phyloP scores from a whole-genome alignment of 768 basidiomycete genomes.

The Clathrus columnatus region DNA sequence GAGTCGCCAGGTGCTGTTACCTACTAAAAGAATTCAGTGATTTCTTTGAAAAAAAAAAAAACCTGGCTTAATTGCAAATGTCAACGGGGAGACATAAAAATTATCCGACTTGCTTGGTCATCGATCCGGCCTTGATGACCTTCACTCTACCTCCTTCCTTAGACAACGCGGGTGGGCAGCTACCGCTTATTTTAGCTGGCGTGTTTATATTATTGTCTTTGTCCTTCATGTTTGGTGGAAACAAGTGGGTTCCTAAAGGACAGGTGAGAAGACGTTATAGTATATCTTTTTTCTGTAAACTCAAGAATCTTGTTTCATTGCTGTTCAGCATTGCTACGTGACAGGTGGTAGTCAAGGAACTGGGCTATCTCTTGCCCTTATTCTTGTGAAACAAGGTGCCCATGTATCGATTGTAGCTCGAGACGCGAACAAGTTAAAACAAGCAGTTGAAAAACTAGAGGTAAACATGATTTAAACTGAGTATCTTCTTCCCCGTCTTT shows the following conservation, averaged over 20 bases:
- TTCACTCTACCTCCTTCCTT: too few species aligned
- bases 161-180: too few species aligned
- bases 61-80: too few species aligned
- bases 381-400: slow-evolving; percentile 29
- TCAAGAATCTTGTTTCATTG: too few species aligned
- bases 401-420: slow-evolving; percentile 36
- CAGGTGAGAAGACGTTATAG: slow-evolving; percentile 22
- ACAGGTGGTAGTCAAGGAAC: slow-evolving; percentile 35
- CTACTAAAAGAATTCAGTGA: too few species aligned
- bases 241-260: slow-evolving; percentile 42
- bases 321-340: slow-evolving; percentile 32
- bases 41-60: too few species aligned
- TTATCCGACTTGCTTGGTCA: too few species aligned
- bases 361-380: slow-evolving; percentile 30
- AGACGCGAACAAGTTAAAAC: slow-evolving; percentile 24
- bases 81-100: too few species aligned
- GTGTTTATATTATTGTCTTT: neutral
- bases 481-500: neutral
- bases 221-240: slow-evolving; percentile 16
- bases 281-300: neutral
- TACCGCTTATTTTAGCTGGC: neutral
- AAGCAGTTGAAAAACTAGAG: slow-evolving; percentile 24
- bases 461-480: slow-evolving; percentile 15
- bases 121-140: too few species aligned
- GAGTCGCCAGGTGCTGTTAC: too few species aligned